A percentile compares a stretch with the other conserved stretches of the same genome.
Evolutionary conservation across 2,329 filamentous ascomycete genomes (phyloP).

Genomic region (Penicillium sp.): DNA sequence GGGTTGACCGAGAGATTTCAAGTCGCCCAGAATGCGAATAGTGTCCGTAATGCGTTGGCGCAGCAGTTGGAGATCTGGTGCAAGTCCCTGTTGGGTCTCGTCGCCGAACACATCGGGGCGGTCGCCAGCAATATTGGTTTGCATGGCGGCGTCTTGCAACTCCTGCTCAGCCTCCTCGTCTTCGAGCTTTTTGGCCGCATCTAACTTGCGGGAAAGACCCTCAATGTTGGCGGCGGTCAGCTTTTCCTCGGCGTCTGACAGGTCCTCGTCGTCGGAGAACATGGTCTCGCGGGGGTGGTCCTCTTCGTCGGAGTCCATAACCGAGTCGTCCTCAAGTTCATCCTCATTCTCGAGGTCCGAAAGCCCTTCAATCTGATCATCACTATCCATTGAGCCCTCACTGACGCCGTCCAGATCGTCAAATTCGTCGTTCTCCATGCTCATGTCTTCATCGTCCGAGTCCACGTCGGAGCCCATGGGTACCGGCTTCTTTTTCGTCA

Average conservation of each 20-base stretch:
- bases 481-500: constrained; percentile 21
- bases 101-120: constrained; percentile 62
- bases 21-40: constrained; percentile 85
- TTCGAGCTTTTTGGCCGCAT: constrained; percentile 71
- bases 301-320: constrained; percentile 70
- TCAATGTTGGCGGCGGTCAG: constrained; percentile 95
- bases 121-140: constrained; percentile 88
- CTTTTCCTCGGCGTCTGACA: constrained; percentile 82
- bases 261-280: constrained; percentile 93
- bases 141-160: constrained; percentile 76
- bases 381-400: constrained; percentile 48
- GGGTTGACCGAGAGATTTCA: constrained; percentile 74
- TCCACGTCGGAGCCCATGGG: constrained; percentile 29
- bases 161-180: constrained; percentile 82
- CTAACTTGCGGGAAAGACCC: constrained; percentile 80
- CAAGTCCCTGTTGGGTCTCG: constrained; percentile 62
- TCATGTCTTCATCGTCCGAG: constrained; percentile 36
- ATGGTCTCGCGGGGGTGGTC: constrained; percentile 60
- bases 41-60: constrained; percentile 89
- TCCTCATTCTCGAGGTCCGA: constrained; percentile 58
- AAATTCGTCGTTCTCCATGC: constrained; percentile 48
- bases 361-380: constrained; percentile 43
- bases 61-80: constrained; percentile 85
- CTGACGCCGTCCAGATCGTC: constrained; percentile 44
- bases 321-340: constrained; percentile 56